Percentiles rank a stretch among this genome's conserved stretches.
These are phyloP conservation scores for Colletotrichum liriopes DNA, from an alignment of 2,329 filamentous ascomycete species.

Conservation along the genomic window DNA sequence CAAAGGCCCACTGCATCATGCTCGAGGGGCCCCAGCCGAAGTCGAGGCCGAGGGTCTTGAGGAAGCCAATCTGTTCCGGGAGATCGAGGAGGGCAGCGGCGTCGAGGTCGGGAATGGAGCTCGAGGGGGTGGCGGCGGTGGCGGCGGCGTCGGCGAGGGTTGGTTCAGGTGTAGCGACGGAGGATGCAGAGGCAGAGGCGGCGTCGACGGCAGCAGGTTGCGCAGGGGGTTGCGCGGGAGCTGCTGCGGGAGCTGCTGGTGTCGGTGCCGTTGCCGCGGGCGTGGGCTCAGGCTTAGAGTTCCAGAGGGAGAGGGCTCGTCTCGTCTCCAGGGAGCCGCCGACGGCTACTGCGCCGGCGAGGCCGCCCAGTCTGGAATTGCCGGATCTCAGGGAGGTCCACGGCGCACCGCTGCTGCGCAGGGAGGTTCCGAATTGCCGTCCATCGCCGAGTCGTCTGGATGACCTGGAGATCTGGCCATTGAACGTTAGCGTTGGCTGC, in stretches of 20 bases:
- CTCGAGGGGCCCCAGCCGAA: slow-evolving; percentile 87
- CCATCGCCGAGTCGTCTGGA: slow-evolving; percentile 52
- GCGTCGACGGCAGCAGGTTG: slow-evolving; percentile 38
- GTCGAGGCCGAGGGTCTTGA: slow-evolving; percentile 87
- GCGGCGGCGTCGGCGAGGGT: slow-evolving; percentile 25
- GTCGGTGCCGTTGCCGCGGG: slow-evolving; percentile 38
- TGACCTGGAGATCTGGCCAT: slow-evolving; percentile 44
- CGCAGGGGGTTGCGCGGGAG: slow-evolving; percentile 35
- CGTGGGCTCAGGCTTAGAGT: slow-evolving; percentile 40
- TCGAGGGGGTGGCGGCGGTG: slow-evolving; percentile 34
- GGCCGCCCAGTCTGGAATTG: slow-evolving; percentile 16
- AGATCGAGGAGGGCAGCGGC: slow-evolving; percentile 69
- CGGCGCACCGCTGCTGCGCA: slow-evolving; percentile 28
- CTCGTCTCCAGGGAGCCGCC: slow-evolving; percentile 46
- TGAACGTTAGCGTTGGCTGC: slow-evolving; percentile 15
- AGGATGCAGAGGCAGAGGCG: slow-evolving; percentile 47
- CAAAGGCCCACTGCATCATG: slow-evolving; percentile 81
- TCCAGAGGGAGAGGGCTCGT: slow-evolving; percentile 41
- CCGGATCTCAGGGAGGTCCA: slow-evolving; percentile 28
- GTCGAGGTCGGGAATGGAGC: slow-evolving; percentile 52
- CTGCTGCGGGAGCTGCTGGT: slow-evolving; percentile 42
- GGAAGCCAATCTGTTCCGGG: slow-evolving; percentile 84
- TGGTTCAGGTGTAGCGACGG: slow-evolving; percentile 51
- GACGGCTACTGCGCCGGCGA: slow-evolving; percentile 49
- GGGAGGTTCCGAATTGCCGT: slow-evolving; percentile 54